A percentile compares a stretch with the other conserved stretches of the same genome.
These are phyloP conservation scores for Blastobotrys chiropterorum DNA, from an alignment of 805 yeast genomes.

Conservation along the genomic window DNA sequence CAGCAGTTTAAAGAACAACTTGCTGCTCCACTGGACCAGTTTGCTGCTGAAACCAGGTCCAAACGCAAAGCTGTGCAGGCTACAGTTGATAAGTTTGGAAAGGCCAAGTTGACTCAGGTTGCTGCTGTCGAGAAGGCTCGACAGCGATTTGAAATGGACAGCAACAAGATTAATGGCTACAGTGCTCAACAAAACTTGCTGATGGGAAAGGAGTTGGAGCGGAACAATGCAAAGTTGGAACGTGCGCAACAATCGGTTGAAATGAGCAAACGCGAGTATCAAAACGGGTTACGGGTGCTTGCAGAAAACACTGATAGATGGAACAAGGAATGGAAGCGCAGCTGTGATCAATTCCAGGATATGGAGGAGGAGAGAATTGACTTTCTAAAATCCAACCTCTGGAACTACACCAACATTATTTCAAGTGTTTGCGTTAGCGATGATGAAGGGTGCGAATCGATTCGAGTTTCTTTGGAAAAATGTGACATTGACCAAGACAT, in stretches of 20 bases:
- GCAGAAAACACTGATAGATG: slow-evolving; percentile 56
- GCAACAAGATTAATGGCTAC: slow-evolving; percentile 51
- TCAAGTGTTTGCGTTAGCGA: slow-evolving; percentile 73
- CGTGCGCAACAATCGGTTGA: slow-evolving; percentile 41
- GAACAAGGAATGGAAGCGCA: slow-evolving; percentile 64
- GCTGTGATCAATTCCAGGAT: slow-evolving; percentile 57
- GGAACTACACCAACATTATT: slow-evolving; percentile 70
- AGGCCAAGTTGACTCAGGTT: slow-evolving; percentile 37
- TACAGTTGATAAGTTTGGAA: slow-evolving; percentile 49
- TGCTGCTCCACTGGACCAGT: slow-evolving; percentile 47
- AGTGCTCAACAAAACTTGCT: slow-evolving; percentile 59
- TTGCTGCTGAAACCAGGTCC: slow-evolving; percentile 45
- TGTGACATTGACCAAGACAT: slow-evolving; percentile 61
- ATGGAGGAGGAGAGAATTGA: slow-evolving; percentile 70
- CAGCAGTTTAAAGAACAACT: slow-evolving; percentile 46
- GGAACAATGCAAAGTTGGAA: slow-evolving; percentile 48
- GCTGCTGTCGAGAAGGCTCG: slow-evolving; percentile 30
- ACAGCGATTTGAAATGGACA: slow-evolving; percentile 50
- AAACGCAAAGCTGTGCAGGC: slow-evolving; percentile 52
- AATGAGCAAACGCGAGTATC: slow-evolving; percentile 50
- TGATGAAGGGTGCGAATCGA: slow-evolving; percentile 68
- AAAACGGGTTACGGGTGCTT: slow-evolving; percentile 44
- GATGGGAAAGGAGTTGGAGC: slow-evolving; percentile 68
- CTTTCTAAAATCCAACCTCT: slow-evolving; percentile 60
- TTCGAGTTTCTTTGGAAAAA: slow-evolving; percentile 60